Base-by-base conservation (phyloP, 2,329 filamentous ascomycete species). In the Fusarium veterinarium region DNA sequence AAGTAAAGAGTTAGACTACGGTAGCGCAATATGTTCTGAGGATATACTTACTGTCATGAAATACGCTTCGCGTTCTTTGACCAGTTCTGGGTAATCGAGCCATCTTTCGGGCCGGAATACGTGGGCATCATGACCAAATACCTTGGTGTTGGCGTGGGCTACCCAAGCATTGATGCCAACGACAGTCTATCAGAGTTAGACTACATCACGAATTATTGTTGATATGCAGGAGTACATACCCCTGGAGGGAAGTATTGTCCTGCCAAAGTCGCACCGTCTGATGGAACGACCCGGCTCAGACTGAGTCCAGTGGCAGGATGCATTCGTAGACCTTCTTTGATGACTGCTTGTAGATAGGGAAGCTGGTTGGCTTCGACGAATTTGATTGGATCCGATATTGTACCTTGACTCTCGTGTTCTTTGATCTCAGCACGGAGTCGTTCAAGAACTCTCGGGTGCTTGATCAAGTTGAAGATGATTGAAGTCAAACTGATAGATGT, bases 351-450 rank as follows among this genome's bases (percentile, higher is more conserved):
- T 3, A 56, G n/a, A 25, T 56, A 56, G 0, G 38, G 30, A 3
- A 45, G 38, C 4, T 17, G n/a, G 5, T 9, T 31, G 1, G 53
- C 28, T 5, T 56, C 53, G 8, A 12, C 5, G 3, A 44, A 56
- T 14, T 13, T 56, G 6, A 56, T 45, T 5, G 53, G 38, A 17
- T 56, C 20, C 1, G 53, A 56, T 5, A 45, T 20, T 3, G n/a
- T 20, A 0, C 53, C 53, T 25, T 8, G 37, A 31, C 2, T 20
- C 28, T 44, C 28, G 1, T 31, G n/a, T 0, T 45, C 12, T 6
- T 31, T 3, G 0, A 56, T 31, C 13, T 56, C 53, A 0, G 28
- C 28, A 4, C 12, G 20, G 0, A 56, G 53, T 0, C 8, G 38
- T 11, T 33, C 4, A 16, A 56, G 53, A 17, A 33, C 38, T 13